Evolutionary conservation across 805 yeast genomes (phyloP).

Genomic region (Teunomyces panamensis): DNA sequence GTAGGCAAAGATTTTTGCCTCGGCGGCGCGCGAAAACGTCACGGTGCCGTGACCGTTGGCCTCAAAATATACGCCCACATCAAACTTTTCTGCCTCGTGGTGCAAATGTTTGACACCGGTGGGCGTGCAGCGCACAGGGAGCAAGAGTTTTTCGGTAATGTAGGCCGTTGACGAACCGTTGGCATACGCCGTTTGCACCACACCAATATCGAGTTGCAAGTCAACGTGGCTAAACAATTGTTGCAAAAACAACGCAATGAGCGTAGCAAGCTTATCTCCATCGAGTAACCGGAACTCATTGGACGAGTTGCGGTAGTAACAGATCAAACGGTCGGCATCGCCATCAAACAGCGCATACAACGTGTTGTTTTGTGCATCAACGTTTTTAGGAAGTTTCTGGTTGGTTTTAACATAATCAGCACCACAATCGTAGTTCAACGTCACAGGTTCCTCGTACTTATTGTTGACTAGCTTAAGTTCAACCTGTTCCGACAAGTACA

Average conservation of each 20-base stretch:
- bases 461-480: conserved; percentile 50
- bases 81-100: conserved; percentile 82
- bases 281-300: conserved; percentile 60
- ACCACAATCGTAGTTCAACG: conserved; percentile 79
- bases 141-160: conserved; percentile 53
- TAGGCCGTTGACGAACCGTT: conserved; percentile 87
- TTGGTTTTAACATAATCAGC: conserved; percentile 94
- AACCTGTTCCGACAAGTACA: conserved; percentile 40
- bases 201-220: conserved; percentile 58
- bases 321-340: conserved; percentile 93
- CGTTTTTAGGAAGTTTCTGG: conserved; percentile 70
- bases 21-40: conserved; percentile 59
- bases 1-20: conserved; percentile 32
- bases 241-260: conserved; percentile 68
- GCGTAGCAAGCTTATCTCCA: conserved; percentile 90
- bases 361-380: conserved; percentile 42
- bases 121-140: conserved; percentile 85
- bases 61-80: conserved; percentile 92
- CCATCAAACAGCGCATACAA: conserved; percentile 90
- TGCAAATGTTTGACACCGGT: conserved; percentile 97
- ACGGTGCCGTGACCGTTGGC: conserved; percentile 99
- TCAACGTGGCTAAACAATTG: conserved; percentile 47
- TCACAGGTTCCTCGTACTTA: conserved; percentile 48
- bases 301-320: conserved; percentile 52
- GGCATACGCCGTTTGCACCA: conserved; percentile 97